These are phyloP conservation scores for Leucosporidium yakuticum DNA, from an alignment of 768 basidiomycete genomes.

Conservation along the genomic window DNA sequence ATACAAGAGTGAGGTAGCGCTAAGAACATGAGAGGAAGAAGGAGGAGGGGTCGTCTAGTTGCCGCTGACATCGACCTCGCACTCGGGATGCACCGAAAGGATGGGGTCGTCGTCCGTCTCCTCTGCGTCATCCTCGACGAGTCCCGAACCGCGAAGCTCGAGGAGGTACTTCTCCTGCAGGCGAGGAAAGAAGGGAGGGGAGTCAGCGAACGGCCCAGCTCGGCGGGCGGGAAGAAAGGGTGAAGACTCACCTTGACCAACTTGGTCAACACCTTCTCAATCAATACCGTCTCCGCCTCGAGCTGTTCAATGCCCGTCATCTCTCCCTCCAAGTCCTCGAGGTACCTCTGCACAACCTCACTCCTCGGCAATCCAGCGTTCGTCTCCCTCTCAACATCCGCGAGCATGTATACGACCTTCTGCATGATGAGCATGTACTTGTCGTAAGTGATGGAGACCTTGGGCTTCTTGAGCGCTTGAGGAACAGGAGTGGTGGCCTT, in stretches of 20 bases:
- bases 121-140: slow-evolving; percentile 2
- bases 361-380: slow-evolving; percentile 76
- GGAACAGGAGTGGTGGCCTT: slow-evolving; percentile 46
- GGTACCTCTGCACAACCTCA: slow-evolving; percentile 93
- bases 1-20: neutral
- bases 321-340: slow-evolving; percentile 79
- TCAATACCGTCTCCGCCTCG: slow-evolving; percentile 82
- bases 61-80: slow-evolving; percentile 17
- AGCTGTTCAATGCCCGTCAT: slow-evolving; percentile 77
- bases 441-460: slow-evolving; percentile 93
- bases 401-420: slow-evolving; percentile 74
- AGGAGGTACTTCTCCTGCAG: slow-evolving; percentile 38
- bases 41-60: too few relatives aligned
- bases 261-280: slow-evolving; percentile 80
- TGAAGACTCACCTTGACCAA: slow-evolving; percentile 63
- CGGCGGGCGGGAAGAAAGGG: neutral
- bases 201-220: too few relatives aligned
- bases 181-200: neutral
- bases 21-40: too few relatives aligned
- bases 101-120: slow-evolving; percentile 24
- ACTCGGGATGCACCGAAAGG: slow-evolving; percentile 38
- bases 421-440: slow-evolving; percentile 85
- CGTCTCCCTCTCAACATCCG: slow-evolving; percentile 66
- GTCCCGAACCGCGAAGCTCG: slow-evolving; percentile 33
- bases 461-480: slow-evolving; percentile 43